Base-by-base conservation (phyloP, 2,329 filamentous ascomycete genomes). In the Alternaria metachromatica region DNA sequence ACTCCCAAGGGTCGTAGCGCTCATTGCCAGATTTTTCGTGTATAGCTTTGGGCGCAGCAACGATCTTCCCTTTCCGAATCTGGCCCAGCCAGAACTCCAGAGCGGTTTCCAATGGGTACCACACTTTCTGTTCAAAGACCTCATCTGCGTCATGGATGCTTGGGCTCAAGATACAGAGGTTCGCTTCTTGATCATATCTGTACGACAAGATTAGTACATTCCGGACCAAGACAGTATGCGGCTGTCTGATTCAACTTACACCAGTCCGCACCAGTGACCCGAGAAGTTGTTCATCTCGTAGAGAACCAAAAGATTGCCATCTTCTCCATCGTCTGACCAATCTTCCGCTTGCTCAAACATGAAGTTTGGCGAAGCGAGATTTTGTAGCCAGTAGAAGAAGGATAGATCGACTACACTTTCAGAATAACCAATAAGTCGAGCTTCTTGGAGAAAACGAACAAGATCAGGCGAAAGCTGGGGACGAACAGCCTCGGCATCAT, bases 141-240 rank as follows among this genome's bases (percentile, higher is more conserved):
- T 46, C 30, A 13, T 45, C 51, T 25, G 20, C 21, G 21, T 45
- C 37, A 26, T 26, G 20, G 55, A 48, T 57, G 23, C 12, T 46
- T 26, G 55, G 43, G 25, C 25, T 57, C 26, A 57, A 23, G 25
- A 57, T 57, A 41, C 55, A 57, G 18, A 57, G 20, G 43, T 64
- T 60, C 3, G 30, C 60, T n/a, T 66, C 20, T 53, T 65, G 62
- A 48, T 69, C 64, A 50, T 60, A 69, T 30, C 64, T 69, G 23
- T 26, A 37, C 37, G 26, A 18, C 9, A 21, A 21, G 48, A 41
- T 48, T 26, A 57, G 43, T 1, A 57, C 20, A 18, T 33, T 49
- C 25, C 25, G 5, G n/a, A 30, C 4, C 23, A 33, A 12, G 12
- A 30, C 9, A 11, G 26, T 18, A 37, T 37, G 7, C 25, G n/a